Evolutionary conservation across 176 grass and related monocot genomes (phyloP).

Genomic region (Paspalum notatum): DNA sequence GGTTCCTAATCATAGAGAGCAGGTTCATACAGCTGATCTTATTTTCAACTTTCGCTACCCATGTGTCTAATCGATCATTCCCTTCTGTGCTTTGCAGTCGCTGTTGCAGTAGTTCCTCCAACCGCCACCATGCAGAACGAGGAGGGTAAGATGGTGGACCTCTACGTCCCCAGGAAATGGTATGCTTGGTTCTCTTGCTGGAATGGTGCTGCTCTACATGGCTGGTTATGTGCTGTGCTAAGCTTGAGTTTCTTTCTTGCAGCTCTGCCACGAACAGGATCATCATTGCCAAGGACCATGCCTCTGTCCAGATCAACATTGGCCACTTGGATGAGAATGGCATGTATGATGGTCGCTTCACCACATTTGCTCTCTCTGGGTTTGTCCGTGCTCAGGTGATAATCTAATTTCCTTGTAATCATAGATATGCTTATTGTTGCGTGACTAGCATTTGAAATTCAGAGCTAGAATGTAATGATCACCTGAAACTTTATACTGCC

Average conservation of each 20-base stretch:
- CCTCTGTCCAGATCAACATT: conserved; percentile 84
- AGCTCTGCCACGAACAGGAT: conserved; percentile 87
- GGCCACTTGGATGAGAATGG: conserved; percentile 82
- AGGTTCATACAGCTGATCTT: not conserved
- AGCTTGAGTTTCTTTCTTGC: conserved; percentile 19
- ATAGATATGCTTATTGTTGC: not conserved
- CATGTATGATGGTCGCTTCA: conserved; percentile 62
- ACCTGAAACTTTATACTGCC: not conserved
- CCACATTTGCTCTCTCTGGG: conserved; percentile 78
- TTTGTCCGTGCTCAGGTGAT: conserved; percentile 82
- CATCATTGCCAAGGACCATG: conserved; percentile 73
- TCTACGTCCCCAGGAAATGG: conserved; percentile 80
- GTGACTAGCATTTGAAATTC: not conserved
- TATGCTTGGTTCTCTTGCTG: not conserved
- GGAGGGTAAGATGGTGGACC: conserved; percentile 74
- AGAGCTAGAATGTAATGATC: too few relatives aligned
- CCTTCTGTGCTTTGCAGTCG: not conserved
- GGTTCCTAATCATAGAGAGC: not conserved
- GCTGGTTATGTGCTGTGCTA: not conserved
- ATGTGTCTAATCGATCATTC: not conserved
- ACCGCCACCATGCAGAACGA: conserved; percentile 68
- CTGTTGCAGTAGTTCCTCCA: conserved; percentile 16
- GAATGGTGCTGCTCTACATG: not conserved
- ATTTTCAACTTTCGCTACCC: not conserved
- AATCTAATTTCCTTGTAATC: not conserved